These are phyloP conservation scores for Coemansia sp. DNA, from an alignment of 192 early-diverging fungal genomes.

Conservation along the genomic window DNA sequence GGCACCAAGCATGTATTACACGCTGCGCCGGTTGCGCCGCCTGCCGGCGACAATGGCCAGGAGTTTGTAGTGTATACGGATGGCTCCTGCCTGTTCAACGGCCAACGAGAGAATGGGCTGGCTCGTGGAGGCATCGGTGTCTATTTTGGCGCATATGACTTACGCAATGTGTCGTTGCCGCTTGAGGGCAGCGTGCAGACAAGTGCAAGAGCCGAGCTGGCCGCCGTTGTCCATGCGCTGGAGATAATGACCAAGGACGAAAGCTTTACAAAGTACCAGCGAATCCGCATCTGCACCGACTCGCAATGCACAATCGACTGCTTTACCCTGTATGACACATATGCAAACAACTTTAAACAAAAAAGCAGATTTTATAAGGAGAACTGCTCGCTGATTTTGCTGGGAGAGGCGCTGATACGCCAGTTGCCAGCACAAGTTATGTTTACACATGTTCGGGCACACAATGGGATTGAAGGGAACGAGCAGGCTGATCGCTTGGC, in stretches of 20 bases:
- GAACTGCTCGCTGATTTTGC: too few relatives aligned
- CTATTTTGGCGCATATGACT: conserved; percentile 54
- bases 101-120: conserved; percentile 6
- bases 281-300: conserved; percentile 14
- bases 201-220: conserved; percentile 26
- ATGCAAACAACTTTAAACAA: too few relatives aligned
- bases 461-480: conserved; percentile 11
- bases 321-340: not conserved
- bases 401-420: too few relatives aligned
- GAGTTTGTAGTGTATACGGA: conserved; percentile 52
- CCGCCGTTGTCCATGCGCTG: conserved; percentile 22
- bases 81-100: conserved; percentile 56
- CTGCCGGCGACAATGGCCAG: not conserved
- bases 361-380: too few relatives aligned
- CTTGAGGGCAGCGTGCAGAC: conserved; percentile 17
- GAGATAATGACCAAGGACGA: not conserved
- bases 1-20: not conserved
- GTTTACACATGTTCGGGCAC: conserved; percentile 11
- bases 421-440: not conserved
- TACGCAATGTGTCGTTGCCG: conserved; percentile 48
- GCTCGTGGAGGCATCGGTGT: conserved; percentile 59
- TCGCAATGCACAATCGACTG: conserved; percentile 10
- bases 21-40: conserved; percentile 2
- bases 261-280: not conserved
- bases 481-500: conserved; percentile 13